Evolutionary conservation across 371 early-diverging fungal genomes (phyloP).

Genomic region (Mortierella sp.): DNA sequence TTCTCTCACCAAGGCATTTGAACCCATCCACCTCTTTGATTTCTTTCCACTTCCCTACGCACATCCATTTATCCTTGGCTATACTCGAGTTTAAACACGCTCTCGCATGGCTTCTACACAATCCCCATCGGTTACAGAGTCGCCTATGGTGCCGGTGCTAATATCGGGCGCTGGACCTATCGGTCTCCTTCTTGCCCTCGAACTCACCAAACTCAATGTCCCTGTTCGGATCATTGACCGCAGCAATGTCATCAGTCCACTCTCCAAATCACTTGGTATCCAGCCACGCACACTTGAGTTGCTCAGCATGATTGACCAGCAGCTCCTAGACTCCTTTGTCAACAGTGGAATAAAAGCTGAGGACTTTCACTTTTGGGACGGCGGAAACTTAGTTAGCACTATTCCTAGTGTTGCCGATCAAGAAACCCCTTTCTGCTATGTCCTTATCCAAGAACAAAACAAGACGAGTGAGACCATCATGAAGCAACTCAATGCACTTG

Average conservation of each 20-base stretch:
- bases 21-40: too few species aligned
- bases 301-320: conserved; percentile 9
- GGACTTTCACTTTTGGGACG: conserved; percentile 15
- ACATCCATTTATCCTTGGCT: too few species aligned
- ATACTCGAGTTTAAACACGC: neutral
- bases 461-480: conserved; percentile 25
- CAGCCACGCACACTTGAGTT: conserved; percentile 34
- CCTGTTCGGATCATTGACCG: conserved; percentile 36
- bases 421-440: conserved; percentile 22
- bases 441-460: conserved; percentile 31
- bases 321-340: conserved; percentile 19
- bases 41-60: too few species aligned
- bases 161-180: conserved; percentile 51
- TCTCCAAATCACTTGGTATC: conserved; percentile 26
- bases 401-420: neutral
- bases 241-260: conserved; percentile 10
- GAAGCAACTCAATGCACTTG: conserved; percentile 24
- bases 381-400: neutral
- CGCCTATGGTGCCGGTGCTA: conserved; percentile 22
- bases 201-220: conserved; percentile 43
- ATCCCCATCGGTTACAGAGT: neutral
- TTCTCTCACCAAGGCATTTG: too few species aligned
- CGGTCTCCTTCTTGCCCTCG: conserved; percentile 37
- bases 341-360: neutral
- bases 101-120: neutral